phyloP scores from a whole-genome alignment of 257 asterid species.

The Lycium ferocissimum region DNA sequence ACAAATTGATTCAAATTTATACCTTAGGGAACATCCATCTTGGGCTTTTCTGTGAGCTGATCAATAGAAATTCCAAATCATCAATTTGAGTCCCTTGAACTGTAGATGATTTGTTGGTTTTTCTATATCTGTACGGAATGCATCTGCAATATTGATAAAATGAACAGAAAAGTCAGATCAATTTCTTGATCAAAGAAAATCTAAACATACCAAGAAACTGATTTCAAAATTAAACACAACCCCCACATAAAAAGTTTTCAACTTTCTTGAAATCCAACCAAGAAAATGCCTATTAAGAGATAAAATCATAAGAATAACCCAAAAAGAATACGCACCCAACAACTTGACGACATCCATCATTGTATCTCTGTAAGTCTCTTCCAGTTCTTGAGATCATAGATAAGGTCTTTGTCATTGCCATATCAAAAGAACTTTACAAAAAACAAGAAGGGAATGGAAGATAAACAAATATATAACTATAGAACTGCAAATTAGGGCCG shows the following conservation, averaged over 20 bases:
- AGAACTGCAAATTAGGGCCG: not conserved
- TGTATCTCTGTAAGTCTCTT: conserved; percentile 74
- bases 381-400: conserved; percentile 67
- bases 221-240: not conserved
- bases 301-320: not conserved
- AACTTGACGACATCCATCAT: conserved; percentile 73
- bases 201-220: not conserved
- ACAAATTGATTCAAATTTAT: conserved; percentile 17
- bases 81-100: conserved; percentile 48
- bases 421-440: conserved; percentile 26
- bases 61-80: conserved; percentile 81
- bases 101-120: conserved; percentile 42
- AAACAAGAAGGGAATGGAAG: not conserved
- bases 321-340: conserved; percentile 68
- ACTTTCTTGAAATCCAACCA: not conserved
- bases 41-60: conserved; percentile 91
- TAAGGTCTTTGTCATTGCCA: conserved; percentile 63
- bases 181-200: not conserved
- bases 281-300: conserved; percentile 2
- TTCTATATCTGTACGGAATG: conserved; percentile 72
- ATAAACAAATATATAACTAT: not conserved
- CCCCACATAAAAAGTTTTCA: conserved; percentile 12
- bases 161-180: not conserved
- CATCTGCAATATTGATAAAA: conserved; percentile 64
- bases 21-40: conserved; percentile 99